Base-by-base conservation (phyloP, 768 basidiomycete genomes). In the Chlorophyllum brunneum region DNA sequence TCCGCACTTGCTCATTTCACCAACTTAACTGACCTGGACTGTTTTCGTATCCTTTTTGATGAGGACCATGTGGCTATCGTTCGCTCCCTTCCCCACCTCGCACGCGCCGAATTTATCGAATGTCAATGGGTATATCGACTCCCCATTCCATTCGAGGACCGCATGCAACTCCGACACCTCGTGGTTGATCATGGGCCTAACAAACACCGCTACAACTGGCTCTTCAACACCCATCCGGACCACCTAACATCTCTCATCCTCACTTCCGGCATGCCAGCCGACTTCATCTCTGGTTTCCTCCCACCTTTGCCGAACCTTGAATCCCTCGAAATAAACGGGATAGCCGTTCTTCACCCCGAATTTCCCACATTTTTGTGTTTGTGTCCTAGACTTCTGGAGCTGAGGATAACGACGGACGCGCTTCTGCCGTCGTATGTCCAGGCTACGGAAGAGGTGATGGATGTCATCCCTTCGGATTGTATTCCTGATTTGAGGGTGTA, bases 281-380 rank as follows among this genome's bases (percentile, higher is more conserved):
- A 40, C 13, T 40, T 40, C 24, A 41, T 50, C 48, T 50, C 48
- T 31, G 48, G 48, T 9, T 39, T 50, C 20, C 26, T 50, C 20
- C 48, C 48, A 30, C 37, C 48, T 13, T 23, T 50, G 20, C 48
- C 48, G 10, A 50, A 50, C 38, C 48, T 50, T 39, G 48, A 50
- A 27, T 50, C 48, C 48, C 48, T 50, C 29, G 48, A 50, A 24
- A 50, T 50, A 20, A 50, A 50, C 31, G 48, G 48, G 27, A 50
- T 50, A 30, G 48, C 48, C 20, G 31, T 40, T 5, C 18, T 50
- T 11, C 48, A 50, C 23, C 48, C 48, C 20, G 48, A 50, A 23
- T 40, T 50, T 16, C 48, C 39, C 13, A n/a, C 29, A 8, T 50
- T 50, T 23, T 7, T 50, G 20, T 5, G 16, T 9, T 31, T 50